phyloP scores from a whole-genome alignment of 176 grass and related monocot species.

The Juncus inflexus region DNA sequence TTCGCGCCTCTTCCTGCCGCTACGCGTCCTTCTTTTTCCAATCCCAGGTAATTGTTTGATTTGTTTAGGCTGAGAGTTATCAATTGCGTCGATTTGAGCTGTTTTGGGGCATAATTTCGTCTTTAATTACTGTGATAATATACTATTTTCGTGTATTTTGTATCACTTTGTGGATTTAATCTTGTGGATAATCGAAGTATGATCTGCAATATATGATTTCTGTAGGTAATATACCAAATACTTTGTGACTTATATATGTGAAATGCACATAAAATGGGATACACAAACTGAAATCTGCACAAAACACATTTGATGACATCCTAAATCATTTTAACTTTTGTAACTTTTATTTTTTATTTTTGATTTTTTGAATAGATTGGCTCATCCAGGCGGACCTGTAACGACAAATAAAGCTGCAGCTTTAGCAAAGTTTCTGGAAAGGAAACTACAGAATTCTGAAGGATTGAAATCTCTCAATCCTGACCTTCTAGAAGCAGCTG shows the following conservation, averaged over 20 bases:
- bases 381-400: slow-evolving; percentile 83
- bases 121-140: background rate
- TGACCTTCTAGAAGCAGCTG: slow-evolving; percentile 73
- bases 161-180: background rate
- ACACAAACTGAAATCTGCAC: too few species aligned
- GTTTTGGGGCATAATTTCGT: too few species aligned
- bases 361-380: slow-evolving; percentile 45
- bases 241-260: too few species aligned
- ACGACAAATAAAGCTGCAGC: slow-evolving; percentile 99
- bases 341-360: slow-evolving; percentile 14
- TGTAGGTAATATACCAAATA: too few species aligned
- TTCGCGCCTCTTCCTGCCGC: slow-evolving; percentile 73
- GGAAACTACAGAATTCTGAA: slow-evolving; percentile 91
- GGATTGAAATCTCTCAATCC: slow-evolving; percentile 72
- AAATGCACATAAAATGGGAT: too few species aligned
- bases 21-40: slow-evolving; percentile 19
- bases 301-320: too few species aligned
- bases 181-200: slow-evolving; percentile 10
- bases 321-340: background rate
- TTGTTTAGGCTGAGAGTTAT: too few species aligned
- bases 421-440: slow-evolving; percentile 92
- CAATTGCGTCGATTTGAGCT: too few species aligned
- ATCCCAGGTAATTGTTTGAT: slow-evolving; percentile 36
- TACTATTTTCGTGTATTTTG: background rate
- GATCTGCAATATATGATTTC: background rate